Conservation (phyloP, 2,329 filamentous ascomycete genomes). For the Fusarium goolgardi region DNA sequence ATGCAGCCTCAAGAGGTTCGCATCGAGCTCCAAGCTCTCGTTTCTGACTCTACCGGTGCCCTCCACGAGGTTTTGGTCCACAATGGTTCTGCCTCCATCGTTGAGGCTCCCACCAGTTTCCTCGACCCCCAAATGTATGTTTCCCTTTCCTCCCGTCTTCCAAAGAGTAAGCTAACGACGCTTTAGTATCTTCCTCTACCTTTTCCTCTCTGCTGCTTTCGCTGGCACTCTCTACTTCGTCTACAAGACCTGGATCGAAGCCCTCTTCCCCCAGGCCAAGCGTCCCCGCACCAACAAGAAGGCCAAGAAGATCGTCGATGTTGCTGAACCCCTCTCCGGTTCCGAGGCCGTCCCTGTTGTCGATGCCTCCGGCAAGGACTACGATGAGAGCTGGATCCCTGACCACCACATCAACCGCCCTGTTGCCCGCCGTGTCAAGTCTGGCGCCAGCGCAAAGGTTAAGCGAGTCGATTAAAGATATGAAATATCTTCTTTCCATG, state of each 20-base stretch:
- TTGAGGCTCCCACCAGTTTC: slow-evolving; percentile 90
- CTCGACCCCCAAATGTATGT: slow-evolving; percentile 95
- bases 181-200: slow-evolving; percentile 92
- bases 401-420: slow-evolving; percentile 89
- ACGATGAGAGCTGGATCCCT: slow-evolving; percentile 95
- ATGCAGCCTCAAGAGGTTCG: slow-evolving; percentile 91
- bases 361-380: slow-evolving; percentile 75
- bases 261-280: slow-evolving; percentile 93
- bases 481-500: neutral
- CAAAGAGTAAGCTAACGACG: slow-evolving; percentile 46
- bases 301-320: slow-evolving; percentile 74
- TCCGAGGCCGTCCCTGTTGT: slow-evolving; percentile 77
- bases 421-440: slow-evolving; percentile 75
- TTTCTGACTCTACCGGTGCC: slow-evolving; percentile 73
- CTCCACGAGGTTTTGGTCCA: slow-evolving; percentile 83
- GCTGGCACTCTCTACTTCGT: slow-evolving; percentile 90
- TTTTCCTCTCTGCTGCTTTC: slow-evolving; percentile 85
- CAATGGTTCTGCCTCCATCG: slow-evolving; percentile 85
- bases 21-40: slow-evolving; percentile 79
- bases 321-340: slow-evolving; percentile 71
- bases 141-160: neutral
- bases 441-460: slow-evolving; percentile 62
- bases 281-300: slow-evolving; percentile 71
- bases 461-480: slow-evolving; percentile 49
- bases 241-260: slow-evolving; percentile 97